Percentiles rank a stretch among this genome's conserved stretches.
These are phyloP conservation scores for Suillus ampliporus DNA, from an alignment of 768 basidiomycete species.

Conservation along the genomic window DNA sequence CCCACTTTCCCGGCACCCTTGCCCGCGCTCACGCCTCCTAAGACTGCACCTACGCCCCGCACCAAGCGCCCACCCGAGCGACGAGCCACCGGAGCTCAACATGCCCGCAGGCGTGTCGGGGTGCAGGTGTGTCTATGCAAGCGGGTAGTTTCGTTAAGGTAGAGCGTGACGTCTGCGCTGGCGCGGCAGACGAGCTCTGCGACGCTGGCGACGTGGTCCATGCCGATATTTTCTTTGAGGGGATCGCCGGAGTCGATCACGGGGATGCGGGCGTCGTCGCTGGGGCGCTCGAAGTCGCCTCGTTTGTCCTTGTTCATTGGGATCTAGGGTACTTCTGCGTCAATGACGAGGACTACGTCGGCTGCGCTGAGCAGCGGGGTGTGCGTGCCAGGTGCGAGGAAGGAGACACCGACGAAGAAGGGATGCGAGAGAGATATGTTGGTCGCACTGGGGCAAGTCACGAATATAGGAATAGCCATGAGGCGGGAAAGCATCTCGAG, in stretches of 20 bases:
- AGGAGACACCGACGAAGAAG: constrained; percentile 58
- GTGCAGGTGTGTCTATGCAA: constrained; percentile 63
- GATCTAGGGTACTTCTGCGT: constrained; percentile 72
- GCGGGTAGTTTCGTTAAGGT: constrained; percentile 65
- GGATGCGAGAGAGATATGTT: constrained; percentile 64
- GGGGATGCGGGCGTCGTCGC: constrained; percentile 53
- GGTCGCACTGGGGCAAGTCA: constrained; percentile 54
- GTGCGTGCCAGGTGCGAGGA: constrained; percentile 50
- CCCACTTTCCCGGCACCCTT: constrained; percentile 28
- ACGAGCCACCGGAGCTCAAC: constrained; percentile 64
- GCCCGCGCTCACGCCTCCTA: constrained; percentile 45
- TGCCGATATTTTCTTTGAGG: constrained; percentile 53
- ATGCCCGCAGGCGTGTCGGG: constrained; percentile 56
- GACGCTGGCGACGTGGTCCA: constrained; percentile 50
- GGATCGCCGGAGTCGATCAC: constrained; percentile 69
- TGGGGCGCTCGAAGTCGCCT: constrained; percentile 41
- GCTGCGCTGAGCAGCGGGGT: constrained; percentile 54
- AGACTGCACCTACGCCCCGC: constrained; percentile 63
- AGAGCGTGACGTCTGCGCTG: constrained; percentile 53
- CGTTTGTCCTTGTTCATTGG: constrained; percentile 47
- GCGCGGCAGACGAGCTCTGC: constrained; percentile 65
- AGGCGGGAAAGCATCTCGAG: constrained; percentile 54
- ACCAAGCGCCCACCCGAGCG: constrained; percentile 72
- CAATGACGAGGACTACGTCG: constrained; percentile 69
- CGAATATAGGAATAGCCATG: constrained; percentile 60